phyloP scores from a whole-genome alignment of 2,329 filamentous ascomycete species.

The Emericellopsis cladophorae region DNA sequence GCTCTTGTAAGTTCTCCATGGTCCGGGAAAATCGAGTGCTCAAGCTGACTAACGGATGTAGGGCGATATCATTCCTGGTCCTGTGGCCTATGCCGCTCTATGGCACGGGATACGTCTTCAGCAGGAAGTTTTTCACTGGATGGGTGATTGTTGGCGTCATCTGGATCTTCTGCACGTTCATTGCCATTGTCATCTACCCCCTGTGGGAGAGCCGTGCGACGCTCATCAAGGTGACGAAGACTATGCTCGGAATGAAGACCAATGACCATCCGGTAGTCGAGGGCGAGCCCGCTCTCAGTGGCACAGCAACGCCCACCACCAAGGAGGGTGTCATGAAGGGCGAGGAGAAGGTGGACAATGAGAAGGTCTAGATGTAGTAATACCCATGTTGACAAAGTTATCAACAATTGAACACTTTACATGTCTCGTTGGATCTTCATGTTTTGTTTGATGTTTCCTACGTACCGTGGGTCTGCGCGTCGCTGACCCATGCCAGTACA shows the following conservation, averaged over 20 bases:
- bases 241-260: constrained; percentile 6
- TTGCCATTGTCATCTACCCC: constrained; percentile 70
- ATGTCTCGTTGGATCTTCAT: no score
- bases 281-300: background rate
- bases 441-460: no score
- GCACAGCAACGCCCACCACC: background rate
- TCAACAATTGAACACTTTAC: no score
- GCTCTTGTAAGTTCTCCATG: constrained; percentile 29
- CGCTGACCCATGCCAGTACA: no score
- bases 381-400: no score
- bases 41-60: background rate
- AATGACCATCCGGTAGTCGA: background rate
- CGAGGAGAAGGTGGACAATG: background rate
- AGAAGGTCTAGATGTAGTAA: background rate
- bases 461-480: no score
- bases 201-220: constrained; percentile 66
- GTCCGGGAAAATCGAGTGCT: background rate
- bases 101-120: constrained; percentile 65
- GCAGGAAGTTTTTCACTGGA: constrained; percentile 69
- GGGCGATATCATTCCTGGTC: constrained; percentile 53
- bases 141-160: constrained; percentile 64
- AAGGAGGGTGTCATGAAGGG: background rate
- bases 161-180: constrained; percentile 43
- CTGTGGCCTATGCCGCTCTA: constrained; percentile 87
- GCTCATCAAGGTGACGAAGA: constrained; percentile 7